Conservation (phyloP, 129 eudicot species). For the Pittosporum tobira region DNA sequence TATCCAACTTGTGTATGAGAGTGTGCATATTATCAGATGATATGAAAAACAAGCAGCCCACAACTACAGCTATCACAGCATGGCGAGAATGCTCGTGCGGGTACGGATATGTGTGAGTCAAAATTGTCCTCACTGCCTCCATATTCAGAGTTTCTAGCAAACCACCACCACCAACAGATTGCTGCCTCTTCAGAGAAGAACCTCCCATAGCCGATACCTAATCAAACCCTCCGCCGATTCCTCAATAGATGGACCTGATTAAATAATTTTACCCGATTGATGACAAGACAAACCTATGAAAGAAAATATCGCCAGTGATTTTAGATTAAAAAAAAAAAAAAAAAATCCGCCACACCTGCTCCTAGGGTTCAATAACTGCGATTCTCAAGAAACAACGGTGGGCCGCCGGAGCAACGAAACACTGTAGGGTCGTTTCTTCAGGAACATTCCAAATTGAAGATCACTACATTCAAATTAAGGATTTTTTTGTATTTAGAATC, state of each 20-base stretch:
- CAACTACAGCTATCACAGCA: constrained; percentile 76
- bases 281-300: neutral
- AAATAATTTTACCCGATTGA: constrained; percentile 24
- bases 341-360: no score
- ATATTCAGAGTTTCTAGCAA: constrained; percentile 61
- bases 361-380: no score
- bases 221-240: neutral
- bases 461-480: no score
- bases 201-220: neutral
- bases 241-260: no score
- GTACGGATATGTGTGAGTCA: constrained; percentile 86
- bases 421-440: no score
- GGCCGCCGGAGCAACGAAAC: no score
- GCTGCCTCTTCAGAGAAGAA: no score
- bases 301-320: neutral
- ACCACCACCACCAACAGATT: constrained; percentile 33
- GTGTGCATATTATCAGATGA: constrained; percentile 98
- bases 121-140: constrained; percentile 81
- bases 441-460: no score
- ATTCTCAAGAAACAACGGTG: no score
- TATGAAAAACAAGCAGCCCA: constrained; percentile 90
- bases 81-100: constrained; percentile 97
- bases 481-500: no score
- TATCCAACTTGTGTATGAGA: constrained; percentile 77
- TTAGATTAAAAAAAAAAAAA: no score